Evolutionary conservation across 2,329 filamentous ascomycete genomes (phyloP).

Genomic region (Chrysosphaeria jannelii): DNA sequence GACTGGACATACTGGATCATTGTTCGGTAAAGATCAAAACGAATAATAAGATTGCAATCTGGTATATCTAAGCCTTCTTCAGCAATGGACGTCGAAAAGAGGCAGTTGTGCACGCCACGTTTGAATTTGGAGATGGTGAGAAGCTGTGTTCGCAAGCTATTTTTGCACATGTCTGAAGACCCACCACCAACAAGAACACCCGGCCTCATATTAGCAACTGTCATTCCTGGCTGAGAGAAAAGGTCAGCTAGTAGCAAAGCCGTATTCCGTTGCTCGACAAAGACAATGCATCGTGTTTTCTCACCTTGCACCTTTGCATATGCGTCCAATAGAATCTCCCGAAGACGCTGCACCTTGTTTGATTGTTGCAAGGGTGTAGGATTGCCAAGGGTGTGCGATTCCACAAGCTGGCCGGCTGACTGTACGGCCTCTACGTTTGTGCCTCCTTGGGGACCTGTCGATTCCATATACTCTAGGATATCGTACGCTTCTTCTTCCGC

Average conservation of each 20-base stretch:
- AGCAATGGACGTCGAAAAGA: conserved; percentile 35
- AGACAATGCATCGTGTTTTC: conserved; percentile 45
- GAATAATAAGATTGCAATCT: conserved; percentile 32
- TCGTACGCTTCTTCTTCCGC: conserved; percentile 9
- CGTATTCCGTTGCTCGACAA: conserved; percentile 52
- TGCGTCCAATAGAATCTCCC: conserved; percentile 23
- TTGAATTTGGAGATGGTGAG: conserved; percentile 36
- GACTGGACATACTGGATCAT: conserved; percentile 93
- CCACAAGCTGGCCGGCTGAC: conserved; percentile 24
- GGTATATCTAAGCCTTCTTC: conserved; percentile 40
- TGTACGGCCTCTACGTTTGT: conserved; percentile 19
- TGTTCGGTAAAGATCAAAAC: conserved; percentile 70
- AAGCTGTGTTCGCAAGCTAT: conserved; percentile 29
- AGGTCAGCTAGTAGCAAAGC: conserved; percentile 43
- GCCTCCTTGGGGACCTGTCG: neutral
- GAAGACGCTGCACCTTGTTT: conserved; percentile 37
- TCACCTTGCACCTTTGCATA: conserved; percentile 26
- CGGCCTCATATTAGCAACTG: conserved; percentile 24
- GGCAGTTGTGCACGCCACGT: conserved; percentile 25
- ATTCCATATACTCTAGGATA: neutral
- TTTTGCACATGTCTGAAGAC: conserved; percentile 3
- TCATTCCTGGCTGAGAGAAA: conserved; percentile 23
- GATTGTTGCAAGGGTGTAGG: conserved; percentile 22
- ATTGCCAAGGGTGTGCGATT: conserved; percentile 14
- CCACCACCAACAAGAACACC: conserved; percentile 19